phyloP scores from a whole-genome alignment of 2,329 filamentous ascomycete species.

The Paraphaeosphaeria minitans region DNA sequence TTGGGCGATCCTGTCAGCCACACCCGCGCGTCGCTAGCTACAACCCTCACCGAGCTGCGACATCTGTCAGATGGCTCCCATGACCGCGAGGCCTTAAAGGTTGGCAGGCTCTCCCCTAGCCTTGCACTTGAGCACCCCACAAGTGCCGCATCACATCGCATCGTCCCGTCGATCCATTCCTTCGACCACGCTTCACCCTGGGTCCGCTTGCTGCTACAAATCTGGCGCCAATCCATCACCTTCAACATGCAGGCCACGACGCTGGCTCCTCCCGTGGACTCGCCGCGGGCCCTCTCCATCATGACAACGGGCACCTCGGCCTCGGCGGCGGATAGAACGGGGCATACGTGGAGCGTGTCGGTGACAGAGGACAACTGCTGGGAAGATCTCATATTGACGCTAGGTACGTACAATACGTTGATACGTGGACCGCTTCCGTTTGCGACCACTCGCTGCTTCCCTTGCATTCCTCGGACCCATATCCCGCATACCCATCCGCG shows the following conservation, averaged over 20 bases:
- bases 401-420: constrained; percentile 37
- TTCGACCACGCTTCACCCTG: neutral
- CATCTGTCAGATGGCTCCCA: constrained; percentile 29
- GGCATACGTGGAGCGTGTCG: constrained; percentile 49
- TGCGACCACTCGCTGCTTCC: constrained; percentile 10
- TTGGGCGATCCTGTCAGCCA: constrained; percentile 28
- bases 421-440: neutral
- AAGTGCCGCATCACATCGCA: constrained; percentile 12
- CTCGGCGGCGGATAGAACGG: constrained; percentile 48
- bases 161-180: constrained; percentile 11
- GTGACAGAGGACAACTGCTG: constrained; percentile 52
- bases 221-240: constrained; percentile 21
- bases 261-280: constrained; percentile 35
- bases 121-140: constrained; percentile 18
- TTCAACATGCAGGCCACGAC: constrained; percentile 24
- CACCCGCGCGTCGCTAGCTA: constrained; percentile 30
- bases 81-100: constrained; percentile 27
- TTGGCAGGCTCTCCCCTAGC: constrained; percentile 22
- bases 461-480: constrained; percentile 9
- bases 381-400: constrained; percentile 55
- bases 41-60: neutral
- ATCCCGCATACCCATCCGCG: neutral
- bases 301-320: constrained; percentile 42
- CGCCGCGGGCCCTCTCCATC: constrained; percentile 40
- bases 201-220: constrained; percentile 10